These are phyloP conservation scores for Lepraria neglecta DNA, from an alignment of 495 filamentous ascomycete genomes.

Conservation along the genomic window DNA sequence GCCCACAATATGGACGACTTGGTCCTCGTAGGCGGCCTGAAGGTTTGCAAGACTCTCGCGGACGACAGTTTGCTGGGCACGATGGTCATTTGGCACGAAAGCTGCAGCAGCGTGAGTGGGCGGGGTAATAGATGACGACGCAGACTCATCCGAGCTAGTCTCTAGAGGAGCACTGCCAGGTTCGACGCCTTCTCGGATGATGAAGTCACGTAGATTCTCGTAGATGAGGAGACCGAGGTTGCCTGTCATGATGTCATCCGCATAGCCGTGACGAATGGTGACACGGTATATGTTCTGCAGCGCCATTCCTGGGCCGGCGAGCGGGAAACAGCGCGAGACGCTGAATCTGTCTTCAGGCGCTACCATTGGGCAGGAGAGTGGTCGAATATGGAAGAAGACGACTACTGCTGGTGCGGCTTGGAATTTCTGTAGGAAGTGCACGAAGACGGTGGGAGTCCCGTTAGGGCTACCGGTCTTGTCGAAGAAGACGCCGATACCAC, in stretches of 20 bases:
- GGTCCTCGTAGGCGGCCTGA: constrained; percentile 52
- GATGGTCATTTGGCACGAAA: neutral
- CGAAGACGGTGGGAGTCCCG: constrained; percentile 52
- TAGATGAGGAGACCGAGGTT: constrained; percentile 55
- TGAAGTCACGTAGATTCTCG: constrained; percentile 50
- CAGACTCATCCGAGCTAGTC: constrained; percentile 6
- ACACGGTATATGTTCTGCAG: constrained; percentile 58
- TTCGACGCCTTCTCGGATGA: constrained; percentile 35
- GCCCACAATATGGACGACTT: constrained; percentile 63
- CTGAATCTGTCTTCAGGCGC: constrained; percentile 44
- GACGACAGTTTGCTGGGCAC: neutral
- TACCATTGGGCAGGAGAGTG: constrained; percentile 41
- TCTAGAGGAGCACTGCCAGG: neutral
- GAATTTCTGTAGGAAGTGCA: constrained; percentile 60
- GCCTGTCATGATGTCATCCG: constrained; percentile 57
- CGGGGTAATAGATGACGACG: constrained; percentile 7
- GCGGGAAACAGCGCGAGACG: constrained; percentile 35
- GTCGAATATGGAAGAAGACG: constrained; percentile 59
- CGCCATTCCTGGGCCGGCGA: constrained; percentile 22
- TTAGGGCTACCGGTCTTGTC: constrained; percentile 52
- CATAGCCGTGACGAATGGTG: constrained; percentile 63
- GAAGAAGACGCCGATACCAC: constrained; percentile 59
- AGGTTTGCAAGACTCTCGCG: constrained; percentile 39
- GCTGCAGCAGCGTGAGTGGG: constrained; percentile 14
- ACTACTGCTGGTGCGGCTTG: constrained; percentile 49